Percentiles rank a stretch among this genome's conserved stretches.
Evolutionary conservation across 164 flowering plant species (phyloP).

Genomic region (Cinnamomum micranthum): DNA sequence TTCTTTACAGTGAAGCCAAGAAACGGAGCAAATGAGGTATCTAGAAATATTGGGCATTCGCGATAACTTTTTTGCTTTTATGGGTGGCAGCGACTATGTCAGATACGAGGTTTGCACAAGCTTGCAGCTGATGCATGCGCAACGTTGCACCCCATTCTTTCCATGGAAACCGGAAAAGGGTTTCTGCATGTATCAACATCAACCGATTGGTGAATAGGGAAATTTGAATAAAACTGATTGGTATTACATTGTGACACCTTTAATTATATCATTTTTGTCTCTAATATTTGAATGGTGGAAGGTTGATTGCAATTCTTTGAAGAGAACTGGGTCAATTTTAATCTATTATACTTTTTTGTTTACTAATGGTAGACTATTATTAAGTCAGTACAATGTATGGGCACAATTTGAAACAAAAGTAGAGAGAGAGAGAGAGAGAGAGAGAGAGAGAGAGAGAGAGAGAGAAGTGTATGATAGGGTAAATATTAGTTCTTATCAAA

Average conservation of each 20-base stretch:
- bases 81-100: conserved; percentile 12
- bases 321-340: conserved; percentile 25
- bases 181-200: conserved; percentile 48
- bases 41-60: conserved; percentile 2
- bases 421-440: too few relatives aligned
- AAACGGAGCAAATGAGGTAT: conserved; percentile 62
- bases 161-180: conserved; percentile 30
- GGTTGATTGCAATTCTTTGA: conserved; percentile 22
- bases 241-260: conserved; percentile 16
- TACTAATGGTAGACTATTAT: conserved; percentile 27
- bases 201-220: conserved; percentile 28
- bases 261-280: conserved; percentile 7
- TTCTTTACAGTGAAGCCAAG: conserved; percentile 94
- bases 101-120: conserved; percentile 10
- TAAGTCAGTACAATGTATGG: too few relatives aligned
- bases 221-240: conserved; percentile 37
- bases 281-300: not conserved
- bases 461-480: too few relatives aligned
- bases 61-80: conserved; percentile 10
- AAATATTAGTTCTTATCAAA: too few relatives aligned
- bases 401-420: conserved; percentile 3
- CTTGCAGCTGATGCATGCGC: conserved; percentile 15
- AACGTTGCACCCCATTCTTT: conserved; percentile 30
- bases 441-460: too few relatives aligned
- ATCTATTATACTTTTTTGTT: conserved; percentile 13